Percentiles rank a stretch among this genome's conserved stretches.
These are phyloP conservation scores for Diaporthe nobilis DNA, from an alignment of 2,329 filamentous ascomycete genomes.

Conservation along the genomic window DNA sequence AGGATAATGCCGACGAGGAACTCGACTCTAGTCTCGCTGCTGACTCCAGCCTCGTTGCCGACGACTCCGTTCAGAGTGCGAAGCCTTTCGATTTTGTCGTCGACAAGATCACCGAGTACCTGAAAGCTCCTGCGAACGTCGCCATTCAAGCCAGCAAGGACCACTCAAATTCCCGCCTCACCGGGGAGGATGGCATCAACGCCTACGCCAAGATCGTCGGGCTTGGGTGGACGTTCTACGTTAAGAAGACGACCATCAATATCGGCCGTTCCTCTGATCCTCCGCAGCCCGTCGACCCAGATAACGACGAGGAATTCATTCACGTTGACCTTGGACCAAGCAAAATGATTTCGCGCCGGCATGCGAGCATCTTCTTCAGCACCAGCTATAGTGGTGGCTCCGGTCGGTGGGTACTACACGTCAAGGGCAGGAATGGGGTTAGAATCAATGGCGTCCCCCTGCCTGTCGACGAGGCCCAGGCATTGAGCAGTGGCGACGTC, in stretches of 20 bases:
- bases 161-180: constrained; percentile 74
- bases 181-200: constrained; percentile 73
- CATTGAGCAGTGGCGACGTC: constrained; percentile 87
- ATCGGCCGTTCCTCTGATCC: constrained; percentile 79
- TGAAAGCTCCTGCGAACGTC: constrained; percentile 58
- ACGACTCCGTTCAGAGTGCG: constrained; percentile 55
- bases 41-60: constrained; percentile 58
- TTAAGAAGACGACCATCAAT: constrained; percentile 80
- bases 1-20: constrained; percentile 62
- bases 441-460: constrained; percentile 83
- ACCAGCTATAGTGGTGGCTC: constrained; percentile 73
- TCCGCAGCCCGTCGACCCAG: constrained; percentile 57
- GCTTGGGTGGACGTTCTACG: constrained; percentile 87
- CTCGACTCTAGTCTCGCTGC: constrained; percentile 38
- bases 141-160: constrained; percentile 72
- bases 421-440: constrained; percentile 93
- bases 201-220: constrained; percentile 88
- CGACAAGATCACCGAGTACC: constrained; percentile 67
- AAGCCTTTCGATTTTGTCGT: constrained; percentile 70
- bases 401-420: constrained; percentile 85
- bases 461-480: constrained; percentile 75
- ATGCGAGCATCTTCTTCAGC: constrained; percentile 82
- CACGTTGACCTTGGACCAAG: constrained; percentile 92
- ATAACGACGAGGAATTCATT: constrained; percentile 67
- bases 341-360: constrained; percentile 84